Base-by-base conservation (phyloP, 2,329 filamentous ascomycete species). In the Ceratocystis papillata region DNA sequence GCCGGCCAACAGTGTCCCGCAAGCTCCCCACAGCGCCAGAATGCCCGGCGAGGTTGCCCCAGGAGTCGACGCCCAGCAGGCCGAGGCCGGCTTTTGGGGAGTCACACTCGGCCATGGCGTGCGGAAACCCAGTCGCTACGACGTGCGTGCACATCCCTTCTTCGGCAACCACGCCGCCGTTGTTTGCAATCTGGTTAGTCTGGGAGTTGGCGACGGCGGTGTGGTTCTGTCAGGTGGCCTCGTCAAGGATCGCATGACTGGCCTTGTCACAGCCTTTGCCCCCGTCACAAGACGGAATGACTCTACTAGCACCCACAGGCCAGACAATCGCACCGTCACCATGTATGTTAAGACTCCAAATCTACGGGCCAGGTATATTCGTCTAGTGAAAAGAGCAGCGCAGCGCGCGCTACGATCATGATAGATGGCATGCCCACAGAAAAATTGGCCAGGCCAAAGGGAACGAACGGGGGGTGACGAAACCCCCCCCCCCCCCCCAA, bases 61-160 rank as follows among this genome's bases (percentile, higher is more conserved):
- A 1, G 37, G 37, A 41, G 37, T 41, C 37, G 37, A 41, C 37
- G 37, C 37, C 37, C 37, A 41, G 10, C 37, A 41, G 37, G 37
- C 10, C 10, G 37, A 41, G 37, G 37, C 10, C 0, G 73, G 73
- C n/a, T 68, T 76, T 55, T 82, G 80, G 78, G 83, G 79, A 15
- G 82, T 84, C 0, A 82, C 83, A 0, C 74, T 87, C 12, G 84
- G 83, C 0, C 83, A 87, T 70, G 83, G 83, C 0, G 57, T 84
- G 22, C 30, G 62, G 6, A 66, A 66, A 25, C 65, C 67, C 1
- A 73, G 71, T 0, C 71, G 69, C 2, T 72, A 73, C 33, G 79
- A 81, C 69, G 73, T 75, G 1, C 76, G 83, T 25, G 78, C 77
- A 0, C 83, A 85, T 70, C 68, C 65, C 3, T 85, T 85, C 73